Percentiles rank a stretch among this genome's conserved stretches.
Evolutionary conservation across 2,329 filamentous ascomycete genomes (phyloP).

Genomic region (Phaeophleospora eucalypticola): DNA sequence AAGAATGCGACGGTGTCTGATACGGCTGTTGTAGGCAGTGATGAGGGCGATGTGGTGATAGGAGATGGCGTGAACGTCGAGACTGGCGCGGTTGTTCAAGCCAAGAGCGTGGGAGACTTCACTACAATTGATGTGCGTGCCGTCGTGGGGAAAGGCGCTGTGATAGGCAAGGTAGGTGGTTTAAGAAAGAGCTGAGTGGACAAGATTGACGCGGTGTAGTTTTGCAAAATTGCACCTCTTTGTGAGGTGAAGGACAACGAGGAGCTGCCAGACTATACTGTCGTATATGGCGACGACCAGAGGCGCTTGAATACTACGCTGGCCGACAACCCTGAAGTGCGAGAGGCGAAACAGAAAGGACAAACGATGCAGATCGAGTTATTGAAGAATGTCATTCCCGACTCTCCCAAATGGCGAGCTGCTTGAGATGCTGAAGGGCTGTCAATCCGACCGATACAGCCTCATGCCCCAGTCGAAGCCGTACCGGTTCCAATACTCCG

Average conservation of each 20-base stretch:
- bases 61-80: conserved; percentile 44
- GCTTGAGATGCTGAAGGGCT: not conserved
- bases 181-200: not conserved
- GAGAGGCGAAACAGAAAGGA: conserved; percentile 29
- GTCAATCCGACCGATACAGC: not conserved
- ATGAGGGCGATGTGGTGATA: conserved; percentile 34
- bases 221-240: conserved; percentile 42
- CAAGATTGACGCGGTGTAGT: conserved; percentile 27
- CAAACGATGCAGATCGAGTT: conserved; percentile 33
- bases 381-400: conserved; percentile 33
- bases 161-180: conserved; percentile 41
- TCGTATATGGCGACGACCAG: conserved; percentile 40
- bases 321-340: conserved; percentile 24
- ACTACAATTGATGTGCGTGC: conserved; percentile 30
- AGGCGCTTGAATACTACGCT: conserved; percentile 40
- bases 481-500: conserved; percentile 18
- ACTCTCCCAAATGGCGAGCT: conserved; percentile 32
- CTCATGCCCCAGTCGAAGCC: conserved; percentile 21
- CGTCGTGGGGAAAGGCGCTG: conserved; percentile 35
- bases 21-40: conserved; percentile 39
- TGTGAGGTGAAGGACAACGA: conserved; percentile 35
- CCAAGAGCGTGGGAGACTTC: conserved; percentile 27
- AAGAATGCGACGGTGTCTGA: conserved; percentile 72
- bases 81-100: conserved; percentile 39
- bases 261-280: conserved; percentile 43